Evolutionary conservation across 2,329 filamentous ascomycete genomes (phyloP).

Genomic region (Pseudopithomyces chartarum): DNA sequence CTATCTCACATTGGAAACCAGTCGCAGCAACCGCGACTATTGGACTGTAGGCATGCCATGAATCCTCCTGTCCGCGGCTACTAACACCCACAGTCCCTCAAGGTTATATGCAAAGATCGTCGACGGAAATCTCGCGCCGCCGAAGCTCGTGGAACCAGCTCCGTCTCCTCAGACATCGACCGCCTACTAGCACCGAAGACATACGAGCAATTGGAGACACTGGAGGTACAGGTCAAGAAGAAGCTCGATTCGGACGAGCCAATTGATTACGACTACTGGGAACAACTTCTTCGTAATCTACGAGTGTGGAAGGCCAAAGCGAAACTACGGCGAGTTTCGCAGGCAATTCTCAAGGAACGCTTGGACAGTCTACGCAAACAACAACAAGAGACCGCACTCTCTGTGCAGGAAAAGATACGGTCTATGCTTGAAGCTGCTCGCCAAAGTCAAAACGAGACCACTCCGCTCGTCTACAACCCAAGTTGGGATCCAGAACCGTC

Average conservation of each 20-base stretch:
- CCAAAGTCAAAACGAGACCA: conserved; percentile 6
- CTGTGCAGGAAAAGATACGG: conserved; percentile 59
- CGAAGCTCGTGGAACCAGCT: conserved; percentile 77
- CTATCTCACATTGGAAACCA: conserved; percentile 81
- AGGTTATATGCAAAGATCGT: conserved; percentile 79
- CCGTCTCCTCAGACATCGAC: conserved; percentile 87
- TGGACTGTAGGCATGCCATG: conserved; percentile 66
- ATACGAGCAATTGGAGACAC: conserved; percentile 79
- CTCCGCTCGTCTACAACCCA: conserved; percentile 40
- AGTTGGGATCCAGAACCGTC: conserved; percentile 68
- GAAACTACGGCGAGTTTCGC: conserved; percentile 77
- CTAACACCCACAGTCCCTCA: conserved; percentile 66
- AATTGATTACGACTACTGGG: conserved; percentile 98
- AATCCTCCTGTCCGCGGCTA: conserved; percentile 17
- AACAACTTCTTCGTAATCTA: conserved; percentile 83
- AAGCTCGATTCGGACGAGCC: conserved; percentile 89
- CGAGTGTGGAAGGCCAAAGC: conserved; percentile 91
- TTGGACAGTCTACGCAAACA: conserved; percentile 68
- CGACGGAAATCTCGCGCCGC: conserved; percentile 67
- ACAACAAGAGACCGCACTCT: conserved; percentile 69
- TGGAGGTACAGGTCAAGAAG: conserved; percentile 83
- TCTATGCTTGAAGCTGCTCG: conserved; percentile 43
- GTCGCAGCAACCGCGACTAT: conserved; percentile 78
- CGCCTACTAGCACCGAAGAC: conserved; percentile 83
- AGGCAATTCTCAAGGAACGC: conserved; percentile 73